These are phyloP conservation scores for Penicillium sp. DNA, from an alignment of 2,329 filamentous ascomycete species.

Conservation along the genomic window DNA sequence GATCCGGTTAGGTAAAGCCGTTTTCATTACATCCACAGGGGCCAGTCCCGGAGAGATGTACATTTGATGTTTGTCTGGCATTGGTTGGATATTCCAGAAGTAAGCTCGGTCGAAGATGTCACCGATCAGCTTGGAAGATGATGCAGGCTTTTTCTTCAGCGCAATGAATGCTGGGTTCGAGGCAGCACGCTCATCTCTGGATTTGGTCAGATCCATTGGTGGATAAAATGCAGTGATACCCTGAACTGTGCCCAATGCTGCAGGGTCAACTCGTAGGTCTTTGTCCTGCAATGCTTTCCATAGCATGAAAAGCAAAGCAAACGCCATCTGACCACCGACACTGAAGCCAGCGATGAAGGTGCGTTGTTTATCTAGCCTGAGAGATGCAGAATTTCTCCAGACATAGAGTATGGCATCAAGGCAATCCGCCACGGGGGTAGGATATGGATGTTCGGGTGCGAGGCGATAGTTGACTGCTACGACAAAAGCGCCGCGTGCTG, in stretches of 20 bases:
- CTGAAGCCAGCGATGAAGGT: not conserved
- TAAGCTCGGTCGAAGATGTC: not conserved
- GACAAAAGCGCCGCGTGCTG: not conserved
- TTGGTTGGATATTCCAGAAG: not conserved
- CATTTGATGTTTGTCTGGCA: not conserved
- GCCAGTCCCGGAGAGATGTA: not conserved
- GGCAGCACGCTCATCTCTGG: not conserved
- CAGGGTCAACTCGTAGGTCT: not conserved
- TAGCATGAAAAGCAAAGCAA: not conserved
- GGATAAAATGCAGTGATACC: not conserved
- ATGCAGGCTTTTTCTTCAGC: not conserved
- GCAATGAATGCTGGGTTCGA: not conserved
- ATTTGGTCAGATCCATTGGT: not conserved
- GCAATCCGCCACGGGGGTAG: not conserved
- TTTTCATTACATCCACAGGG: not conserved
- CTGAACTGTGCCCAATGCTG: not conserved
- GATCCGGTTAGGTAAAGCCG: not conserved
- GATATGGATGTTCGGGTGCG: not conserved
- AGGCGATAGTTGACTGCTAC: not conserved
- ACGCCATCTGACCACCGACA: not conserved
- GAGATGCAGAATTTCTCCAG: not conserved
- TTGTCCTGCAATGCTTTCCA: not conserved
- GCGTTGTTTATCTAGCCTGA: not conserved
- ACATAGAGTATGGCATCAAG: not conserved
- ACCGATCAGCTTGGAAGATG: not conserved